Percentiles rank a stretch among this genome's conserved stretches.
Conservation (phyloP, 108 stramenopile genomes). For the Aurantiochytrium sp. region DNA sequence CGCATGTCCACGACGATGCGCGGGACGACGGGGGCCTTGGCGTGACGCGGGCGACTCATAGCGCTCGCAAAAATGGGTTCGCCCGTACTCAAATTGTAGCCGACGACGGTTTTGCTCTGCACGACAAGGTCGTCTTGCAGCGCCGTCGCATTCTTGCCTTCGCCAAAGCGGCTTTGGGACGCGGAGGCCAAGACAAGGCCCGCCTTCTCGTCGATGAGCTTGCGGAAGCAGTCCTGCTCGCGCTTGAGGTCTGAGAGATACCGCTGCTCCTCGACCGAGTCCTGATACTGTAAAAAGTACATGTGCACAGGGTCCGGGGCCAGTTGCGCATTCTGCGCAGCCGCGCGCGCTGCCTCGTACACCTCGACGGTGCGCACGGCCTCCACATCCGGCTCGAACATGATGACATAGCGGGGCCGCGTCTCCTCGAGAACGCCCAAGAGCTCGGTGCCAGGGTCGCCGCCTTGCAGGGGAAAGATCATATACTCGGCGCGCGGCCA, state of each 20-base stretch:
- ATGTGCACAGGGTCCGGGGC: constrained; percentile 51
- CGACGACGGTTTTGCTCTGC: not conserved
- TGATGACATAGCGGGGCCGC: constrained; percentile 70
- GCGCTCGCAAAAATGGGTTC: constrained; percentile 17
- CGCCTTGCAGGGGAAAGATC: constrained; percentile 61
- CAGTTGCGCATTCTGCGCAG: constrained; percentile 40
- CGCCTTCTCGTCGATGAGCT: constrained; percentile 82
- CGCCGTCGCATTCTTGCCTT: not conserved
- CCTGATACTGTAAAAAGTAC: constrained; percentile 82
- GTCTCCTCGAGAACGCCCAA: constrained; percentile 70
- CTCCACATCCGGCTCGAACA: constrained; percentile 80
- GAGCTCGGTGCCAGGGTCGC: constrained; percentile 62
- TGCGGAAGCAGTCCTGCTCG: constrained; percentile 85
- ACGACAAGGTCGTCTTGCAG: not conserved
- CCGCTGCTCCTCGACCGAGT: constrained; percentile 88
- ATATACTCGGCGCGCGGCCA: constrained; percentile 52
- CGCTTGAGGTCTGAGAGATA: constrained; percentile 76
- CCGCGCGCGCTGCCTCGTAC: constrained; percentile 32
- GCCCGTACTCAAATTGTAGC: constrained; percentile 8
- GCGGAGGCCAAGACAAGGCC: not conserved
- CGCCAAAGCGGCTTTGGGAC: not conserved
- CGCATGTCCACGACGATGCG: constrained; percentile 82
- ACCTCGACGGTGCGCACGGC: constrained; percentile 84
- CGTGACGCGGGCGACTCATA: not conserved
- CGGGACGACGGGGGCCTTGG: not conserved